Evolutionary conservation across 108 stramenopile species (phyloP), one percentile per base, ranked within the genome.

Genomic region (Mediolabrus comicus): DNA sequence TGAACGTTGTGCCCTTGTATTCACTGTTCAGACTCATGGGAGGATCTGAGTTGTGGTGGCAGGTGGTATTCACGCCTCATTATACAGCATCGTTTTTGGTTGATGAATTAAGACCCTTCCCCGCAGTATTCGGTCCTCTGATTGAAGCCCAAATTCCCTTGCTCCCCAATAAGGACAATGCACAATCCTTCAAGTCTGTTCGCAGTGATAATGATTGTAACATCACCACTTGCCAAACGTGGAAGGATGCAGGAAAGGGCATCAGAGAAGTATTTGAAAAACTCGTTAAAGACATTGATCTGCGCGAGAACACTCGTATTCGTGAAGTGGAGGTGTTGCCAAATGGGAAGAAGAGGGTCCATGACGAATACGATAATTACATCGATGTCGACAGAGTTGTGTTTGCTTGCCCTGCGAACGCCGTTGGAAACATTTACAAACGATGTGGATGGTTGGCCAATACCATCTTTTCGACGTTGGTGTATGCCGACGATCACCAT

Each of bases 401-500:
- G 19, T 83, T 83, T 59, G 83, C 83, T 24, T 83, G 83, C 36
- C 83, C 83, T 17, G 64, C 72, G 36, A 81, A 80, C 34, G 83
- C 83, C 39, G 71, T 79, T 3, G 79, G 74, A 12, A 83, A 79
- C 59, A 83, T 83, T 29, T 39, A 80, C 74, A 83, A 81, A 39
- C 49, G 54, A 16, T 31, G 39, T 16, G 76, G 72, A 11, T 69
- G 75, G 69, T 46, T 83, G 34, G 82, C 79, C 39, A 76, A 83
- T 32, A 68, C 76, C 38, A 74, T 83, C 30, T 73, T 80, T 51
- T 72, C 70, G 30, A 70, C 79, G 22, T 22, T 72, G 29, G 79
- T 80, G n/a, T 83, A 83, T 51, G 83, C 83, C 7, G 83, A 83
- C 56, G 83, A 83, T 56, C 83, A 83, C 33, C 83, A 83, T 56